These are phyloP conservation scores for Xanthoconium purpureum DNA, from an alignment of 768 basidiomycete genomes.

Conservation along the genomic window DNA sequence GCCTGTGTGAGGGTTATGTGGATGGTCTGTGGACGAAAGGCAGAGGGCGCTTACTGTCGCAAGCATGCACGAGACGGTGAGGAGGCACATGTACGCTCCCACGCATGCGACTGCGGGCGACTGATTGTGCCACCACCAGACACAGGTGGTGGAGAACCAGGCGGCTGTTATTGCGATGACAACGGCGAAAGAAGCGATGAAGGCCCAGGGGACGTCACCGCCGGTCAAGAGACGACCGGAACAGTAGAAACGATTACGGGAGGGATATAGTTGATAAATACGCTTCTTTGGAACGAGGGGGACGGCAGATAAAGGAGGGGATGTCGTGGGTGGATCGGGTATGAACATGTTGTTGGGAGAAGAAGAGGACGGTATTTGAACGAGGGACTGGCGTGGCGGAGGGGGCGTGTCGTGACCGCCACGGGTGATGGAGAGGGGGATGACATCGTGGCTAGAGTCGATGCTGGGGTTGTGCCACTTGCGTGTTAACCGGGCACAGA, in stretches of 20 bases:
- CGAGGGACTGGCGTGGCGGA: conserved; percentile 15
- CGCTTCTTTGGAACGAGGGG: conserved; percentile 38
- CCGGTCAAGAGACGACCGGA: conserved; percentile 74
- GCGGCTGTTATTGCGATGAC: conserved; percentile 67
- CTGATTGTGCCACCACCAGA: conserved; percentile 84
- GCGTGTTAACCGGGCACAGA: conserved; percentile 50
- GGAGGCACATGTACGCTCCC: conserved; percentile 58
- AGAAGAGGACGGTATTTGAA: conserved; percentile 26
- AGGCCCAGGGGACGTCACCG: conserved; percentile 83
- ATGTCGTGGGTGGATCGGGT: conserved; percentile 28
- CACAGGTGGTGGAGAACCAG: conserved; percentile 87
- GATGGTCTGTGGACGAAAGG: neutral
- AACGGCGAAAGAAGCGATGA: conserved; percentile 60
- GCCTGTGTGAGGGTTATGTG: conserved; percentile 43
- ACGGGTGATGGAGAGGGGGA: conserved; percentile 2
- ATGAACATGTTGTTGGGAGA: conserved; percentile 31
- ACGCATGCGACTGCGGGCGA: conserved; percentile 68
- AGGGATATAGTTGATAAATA: conserved; percentile 64
- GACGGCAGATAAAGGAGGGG: conserved; percentile 34
- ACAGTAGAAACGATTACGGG: conserved; percentile 74
- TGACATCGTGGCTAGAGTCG: conserved; percentile 43
- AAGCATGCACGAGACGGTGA: conserved; percentile 75
- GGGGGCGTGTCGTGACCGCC: conserved; percentile 5
- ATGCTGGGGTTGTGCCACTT: conserved; percentile 52
- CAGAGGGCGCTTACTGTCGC: conserved; percentile 54